phyloP scores from a whole-genome alignment of 441 rosid genomes.

The Brassica hybrid region DNA sequence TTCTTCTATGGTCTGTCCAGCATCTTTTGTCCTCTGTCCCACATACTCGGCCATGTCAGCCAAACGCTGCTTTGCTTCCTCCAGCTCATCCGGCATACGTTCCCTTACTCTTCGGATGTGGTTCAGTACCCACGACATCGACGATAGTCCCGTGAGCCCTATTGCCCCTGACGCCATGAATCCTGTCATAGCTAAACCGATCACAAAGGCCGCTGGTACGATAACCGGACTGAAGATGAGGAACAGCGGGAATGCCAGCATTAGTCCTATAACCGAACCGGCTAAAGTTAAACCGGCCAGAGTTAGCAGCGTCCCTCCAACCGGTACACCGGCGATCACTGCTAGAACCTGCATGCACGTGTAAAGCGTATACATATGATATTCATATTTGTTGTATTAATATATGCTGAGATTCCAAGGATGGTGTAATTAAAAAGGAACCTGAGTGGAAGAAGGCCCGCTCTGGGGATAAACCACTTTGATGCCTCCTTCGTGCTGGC shows the following conservation, averaged over 20 bases:
- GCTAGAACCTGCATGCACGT: conserved; percentile 51
- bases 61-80: conserved; percentile 46
- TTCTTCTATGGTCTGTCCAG: conserved; percentile 51
- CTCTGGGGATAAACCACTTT: conserved; percentile 34
- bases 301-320: conserved; percentile 56
- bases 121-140: conserved; percentile 63
- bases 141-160: conserved; percentile 72
- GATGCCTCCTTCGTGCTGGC: conserved; percentile 43
- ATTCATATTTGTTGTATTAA: background rate
- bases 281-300: conserved; percentile 61
- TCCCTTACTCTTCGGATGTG: conserved; percentile 42
- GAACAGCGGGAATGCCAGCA: conserved; percentile 61
- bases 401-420: conserved; percentile 24
- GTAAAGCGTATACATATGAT: conserved; percentile 3
- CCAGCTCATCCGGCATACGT: conserved; percentile 41
- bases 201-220: conserved; percentile 64
- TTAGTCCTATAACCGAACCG: conserved; percentile 62
- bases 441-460: conserved; percentile 67
- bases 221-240: conserved; percentile 74
- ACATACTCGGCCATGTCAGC: conserved; percentile 51
- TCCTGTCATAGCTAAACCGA: conserved; percentile 60
- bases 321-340: conserved; percentile 53
- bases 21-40: conserved; percentile 58
- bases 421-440: conserved; percentile 20
- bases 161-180: conserved; percentile 73